phyloP scores from a whole-genome alignment of 139 green algal species.

The Pycnococcus provasolii region DNA sequence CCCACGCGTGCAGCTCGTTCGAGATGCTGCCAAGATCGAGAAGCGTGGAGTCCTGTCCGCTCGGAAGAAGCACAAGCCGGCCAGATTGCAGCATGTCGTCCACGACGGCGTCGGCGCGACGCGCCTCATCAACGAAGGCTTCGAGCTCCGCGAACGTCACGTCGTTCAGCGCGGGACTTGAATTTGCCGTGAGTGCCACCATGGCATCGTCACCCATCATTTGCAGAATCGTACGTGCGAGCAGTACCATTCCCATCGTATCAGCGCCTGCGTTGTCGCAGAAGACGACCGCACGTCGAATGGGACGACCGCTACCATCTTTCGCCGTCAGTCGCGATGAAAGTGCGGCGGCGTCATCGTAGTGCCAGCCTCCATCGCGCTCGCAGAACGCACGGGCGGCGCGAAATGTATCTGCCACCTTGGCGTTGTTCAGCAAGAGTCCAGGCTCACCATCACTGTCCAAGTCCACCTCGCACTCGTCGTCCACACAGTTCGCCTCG shows the following conservation, averaged over 20 bases:
- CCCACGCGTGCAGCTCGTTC: constrained; percentile 10
- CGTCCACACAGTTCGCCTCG: too few species aligned
- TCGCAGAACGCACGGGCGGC: too few species aligned
- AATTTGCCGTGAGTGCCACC: constrained; percentile 21
- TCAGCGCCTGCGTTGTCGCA: constrained; percentile 29
- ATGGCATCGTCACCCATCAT: constrained; percentile 1
- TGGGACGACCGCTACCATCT: too few species aligned
- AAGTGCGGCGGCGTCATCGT: too few species aligned
- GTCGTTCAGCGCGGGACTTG: constrained; percentile 18
- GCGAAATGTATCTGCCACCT: too few species aligned
- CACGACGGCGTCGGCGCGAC: not conserved
- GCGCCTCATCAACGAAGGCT: not conserved
- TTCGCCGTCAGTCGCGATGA: too few species aligned
- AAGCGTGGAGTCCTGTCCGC: constrained; percentile 12
- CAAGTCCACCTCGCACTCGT: too few species aligned
- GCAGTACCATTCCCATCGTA: constrained; percentile 21
- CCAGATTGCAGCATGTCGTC: not conserved
- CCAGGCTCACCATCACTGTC: too few species aligned
- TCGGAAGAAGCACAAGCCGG: not conserved
- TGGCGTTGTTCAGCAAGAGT: too few species aligned
- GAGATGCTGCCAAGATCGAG: constrained; percentile 9
- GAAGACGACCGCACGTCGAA: constrained; percentile 11
- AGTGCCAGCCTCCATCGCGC: too few species aligned
- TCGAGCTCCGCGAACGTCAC: constrained; percentile 16
- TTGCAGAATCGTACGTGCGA: constrained; percentile 5